phyloP scores from a whole-genome alignment of 805 yeast species.

The Lachancea sp. region DNA sequence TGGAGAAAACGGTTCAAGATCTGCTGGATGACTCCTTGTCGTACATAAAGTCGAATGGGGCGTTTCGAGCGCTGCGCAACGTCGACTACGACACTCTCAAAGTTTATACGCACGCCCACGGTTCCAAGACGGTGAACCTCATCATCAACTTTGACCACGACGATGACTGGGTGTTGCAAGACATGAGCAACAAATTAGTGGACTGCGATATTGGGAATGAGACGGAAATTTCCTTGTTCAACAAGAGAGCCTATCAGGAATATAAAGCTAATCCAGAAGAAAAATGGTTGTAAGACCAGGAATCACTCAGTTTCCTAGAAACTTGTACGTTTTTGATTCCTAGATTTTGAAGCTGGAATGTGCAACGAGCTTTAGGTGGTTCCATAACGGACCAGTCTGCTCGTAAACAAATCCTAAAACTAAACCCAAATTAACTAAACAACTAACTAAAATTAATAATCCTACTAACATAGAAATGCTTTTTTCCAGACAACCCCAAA shows the following conservation, averaged over 20 bases:
- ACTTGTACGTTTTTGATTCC: too few relatives aligned
- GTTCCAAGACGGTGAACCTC: slow-evolving; percentile 85
- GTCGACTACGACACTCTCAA: slow-evolving; percentile 71
- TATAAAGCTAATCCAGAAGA: slow-evolving; percentile 83
- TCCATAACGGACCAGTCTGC: not conserved
- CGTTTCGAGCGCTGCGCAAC: slow-evolving; percentile 74
- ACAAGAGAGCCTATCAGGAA: slow-evolving; percentile 53
- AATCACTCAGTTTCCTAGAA: too few relatives aligned
- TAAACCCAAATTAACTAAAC: not conserved
- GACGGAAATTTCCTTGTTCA: slow-evolving; percentile 84
- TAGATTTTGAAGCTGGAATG: too few relatives aligned
- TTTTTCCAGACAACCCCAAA: too few relatives aligned
- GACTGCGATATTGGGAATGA: slow-evolving; percentile 71
- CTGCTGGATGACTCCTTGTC: slow-evolving; percentile 48
- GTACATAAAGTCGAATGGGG: slow-evolving; percentile 51
- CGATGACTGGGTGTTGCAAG: slow-evolving; percentile 55
- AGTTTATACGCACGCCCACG: slow-evolving; percentile 91
- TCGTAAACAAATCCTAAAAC: not conserved
- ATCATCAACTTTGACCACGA: slow-evolving; percentile 85
- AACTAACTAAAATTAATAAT: not conserved
- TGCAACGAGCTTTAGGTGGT: not conserved
- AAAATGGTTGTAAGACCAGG: slow-evolving; percentile 62
- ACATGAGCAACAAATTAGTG: slow-evolving; percentile 34
- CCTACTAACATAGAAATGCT: too few relatives aligned
- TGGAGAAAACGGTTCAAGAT: slow-evolving; percentile 56